Conservation (phyloP, 164 flowering plant genomes). For the Tetrastigma voinierianum region DNA sequence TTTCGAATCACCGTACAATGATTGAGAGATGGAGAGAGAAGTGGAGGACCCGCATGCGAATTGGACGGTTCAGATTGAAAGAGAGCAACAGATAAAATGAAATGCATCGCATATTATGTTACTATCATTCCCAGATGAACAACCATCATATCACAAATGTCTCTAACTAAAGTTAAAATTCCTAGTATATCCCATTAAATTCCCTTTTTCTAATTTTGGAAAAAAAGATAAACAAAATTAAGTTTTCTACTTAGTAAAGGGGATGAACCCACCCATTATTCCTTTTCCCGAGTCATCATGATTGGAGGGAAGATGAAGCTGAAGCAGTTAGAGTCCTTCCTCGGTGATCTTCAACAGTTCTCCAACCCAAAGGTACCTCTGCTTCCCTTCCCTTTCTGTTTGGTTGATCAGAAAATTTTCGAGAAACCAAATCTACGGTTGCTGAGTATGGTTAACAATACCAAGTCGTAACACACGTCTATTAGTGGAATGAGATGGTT, state of each 20-base stretch:
- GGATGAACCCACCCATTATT: too few relatives aligned
- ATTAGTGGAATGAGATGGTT: not conserved
- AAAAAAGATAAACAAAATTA: not conserved
- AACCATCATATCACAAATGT: too few relatives aligned
- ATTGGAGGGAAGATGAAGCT: conserved; percentile 65
- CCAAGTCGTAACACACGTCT: not conserved
- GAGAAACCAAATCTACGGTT: not conserved
- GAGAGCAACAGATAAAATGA: too few relatives aligned
- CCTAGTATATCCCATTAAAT: too few relatives aligned
- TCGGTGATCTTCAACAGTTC: conserved; percentile 85
- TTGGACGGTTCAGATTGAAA: too few relatives aligned
- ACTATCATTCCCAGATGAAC: too few relatives aligned
- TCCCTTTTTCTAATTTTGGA: not conserved
- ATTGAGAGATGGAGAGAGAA: too few relatives aligned
- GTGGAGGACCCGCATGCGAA: too few relatives aligned
- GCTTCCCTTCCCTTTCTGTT: conserved; percentile 8
- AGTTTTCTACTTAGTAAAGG: not conserved
- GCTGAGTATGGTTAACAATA: not conserved
- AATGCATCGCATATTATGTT: too few relatives aligned
- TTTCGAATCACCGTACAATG: too few relatives aligned
- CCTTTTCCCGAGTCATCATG: too few relatives aligned
- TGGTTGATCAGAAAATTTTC: not conserved
- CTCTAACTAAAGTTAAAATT: too few relatives aligned
- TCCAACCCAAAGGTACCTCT: conserved; percentile 66
- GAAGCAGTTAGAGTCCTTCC: conserved; percentile 77